Evolutionary conservation across 345 rosid species (phyloP).

Genomic region (Passiflora organensis): DNA sequence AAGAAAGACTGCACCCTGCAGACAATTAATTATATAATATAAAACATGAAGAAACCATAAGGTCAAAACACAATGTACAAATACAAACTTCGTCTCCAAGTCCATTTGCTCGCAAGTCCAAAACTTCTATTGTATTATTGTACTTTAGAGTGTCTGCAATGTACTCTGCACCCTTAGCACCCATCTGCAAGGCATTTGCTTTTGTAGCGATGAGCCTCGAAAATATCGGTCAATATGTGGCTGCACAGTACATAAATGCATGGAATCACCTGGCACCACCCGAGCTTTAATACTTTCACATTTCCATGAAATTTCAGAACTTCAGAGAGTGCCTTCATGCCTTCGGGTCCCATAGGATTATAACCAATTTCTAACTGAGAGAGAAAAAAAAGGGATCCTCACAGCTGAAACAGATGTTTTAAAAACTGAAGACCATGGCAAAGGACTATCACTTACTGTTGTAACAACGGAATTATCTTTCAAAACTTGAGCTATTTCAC

Average conservation of each 20-base stretch:
- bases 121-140: slow-evolving; percentile 65
- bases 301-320: slow-evolving; percentile 92
- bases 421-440: slow-evolving; percentile 10
- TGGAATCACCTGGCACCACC: slow-evolving; percentile 87
- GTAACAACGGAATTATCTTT: slow-evolving; percentile 69
- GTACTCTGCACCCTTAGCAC: slow-evolving; percentile 76
- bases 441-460: slow-evolving; percentile 44
- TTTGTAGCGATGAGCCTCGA: neutral
- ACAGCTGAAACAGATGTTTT: slow-evolving; percentile 3
- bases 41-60: neutral
- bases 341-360: slow-evolving; percentile 88
- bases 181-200: slow-evolving; percentile 51
- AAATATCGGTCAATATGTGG: too few species aligned
- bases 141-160: slow-evolving; percentile 86
- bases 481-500: slow-evolving; percentile 65
- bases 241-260: neutral
- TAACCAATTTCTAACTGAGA: slow-evolving; percentile 83
- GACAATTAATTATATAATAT: slow-evolving; percentile 3
- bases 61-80: slow-evolving; percentile 5
- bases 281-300: slow-evolving; percentile 77
- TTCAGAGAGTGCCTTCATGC: slow-evolving; percentile 77
- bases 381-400: slow-evolving; percentile 7
- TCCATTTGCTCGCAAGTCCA: slow-evolving; percentile 95
- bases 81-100: slow-evolving; percentile 75
- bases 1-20: slow-evolving; percentile 76